These are phyloP conservation scores for Komagataella phaffii DNA, from an alignment of 805 yeast genomes.

Conservation along the genomic window DNA sequence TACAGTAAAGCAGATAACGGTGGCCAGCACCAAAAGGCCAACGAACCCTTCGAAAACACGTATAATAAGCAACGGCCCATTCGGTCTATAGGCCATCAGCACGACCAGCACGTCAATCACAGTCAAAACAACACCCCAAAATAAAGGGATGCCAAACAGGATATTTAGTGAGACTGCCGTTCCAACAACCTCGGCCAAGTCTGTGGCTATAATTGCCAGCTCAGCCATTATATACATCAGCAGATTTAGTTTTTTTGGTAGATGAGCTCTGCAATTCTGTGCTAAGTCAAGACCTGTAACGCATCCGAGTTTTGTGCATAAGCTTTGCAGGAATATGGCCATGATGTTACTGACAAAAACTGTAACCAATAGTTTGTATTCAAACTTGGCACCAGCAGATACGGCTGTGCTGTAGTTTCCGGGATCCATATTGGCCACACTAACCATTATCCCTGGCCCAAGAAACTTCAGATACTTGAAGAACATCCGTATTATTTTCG, in stretches of 20 bases:
- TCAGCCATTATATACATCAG: slow-evolving; percentile 70
- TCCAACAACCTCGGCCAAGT: slow-evolving; percentile 96
- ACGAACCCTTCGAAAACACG: slow-evolving; percentile 77
- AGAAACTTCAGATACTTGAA: slow-evolving; percentile 31
- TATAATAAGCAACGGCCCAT: slow-evolving; percentile 65
- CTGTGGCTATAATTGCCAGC: slow-evolving; percentile 87
- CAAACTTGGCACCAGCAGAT: slow-evolving; percentile 82
- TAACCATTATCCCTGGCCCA: slow-evolving; percentile 95
- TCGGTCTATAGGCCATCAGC: slow-evolving; percentile 75
- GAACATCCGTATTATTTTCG: not conserved
- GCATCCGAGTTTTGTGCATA: slow-evolving; percentile 82
- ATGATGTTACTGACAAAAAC: slow-evolving; percentile 68
- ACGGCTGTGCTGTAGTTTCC: slow-evolving; percentile 95
- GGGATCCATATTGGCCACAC: slow-evolving; percentile 95
- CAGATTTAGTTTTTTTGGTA: slow-evolving; percentile 48
- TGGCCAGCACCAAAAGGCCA: slow-evolving; percentile 60
- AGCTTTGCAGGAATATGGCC: slow-evolving; percentile 76
- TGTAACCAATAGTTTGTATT: slow-evolving; percentile 67
- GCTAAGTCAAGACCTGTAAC: slow-evolving; percentile 93
- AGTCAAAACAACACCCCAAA: slow-evolving; percentile 75
- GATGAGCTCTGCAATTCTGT: slow-evolving; percentile 65
- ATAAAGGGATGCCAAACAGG: slow-evolving; percentile 64
- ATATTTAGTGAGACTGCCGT: slow-evolving; percentile 89
- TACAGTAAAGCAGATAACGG: slow-evolving; percentile 74
- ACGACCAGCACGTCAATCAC: slow-evolving; percentile 79